Evolutionary conservation across 805 yeast species (phyloP).

Genomic region (Clavispora asparagi): DNA sequence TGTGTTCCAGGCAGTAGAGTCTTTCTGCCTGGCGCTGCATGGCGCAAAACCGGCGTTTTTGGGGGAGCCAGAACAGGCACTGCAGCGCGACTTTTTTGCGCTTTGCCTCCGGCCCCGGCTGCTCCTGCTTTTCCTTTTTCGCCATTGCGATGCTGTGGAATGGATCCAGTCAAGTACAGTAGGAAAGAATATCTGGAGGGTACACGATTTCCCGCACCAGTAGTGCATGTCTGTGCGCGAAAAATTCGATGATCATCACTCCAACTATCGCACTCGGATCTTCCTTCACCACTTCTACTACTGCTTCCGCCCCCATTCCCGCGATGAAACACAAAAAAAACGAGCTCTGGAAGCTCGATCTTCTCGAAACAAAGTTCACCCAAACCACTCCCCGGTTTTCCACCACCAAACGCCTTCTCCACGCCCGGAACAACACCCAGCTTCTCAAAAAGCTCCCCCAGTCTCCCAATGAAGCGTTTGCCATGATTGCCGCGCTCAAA

Average conservation of each 20-base stretch:
- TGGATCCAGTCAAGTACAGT: too few relatives aligned
- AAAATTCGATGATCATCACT: constrained; percentile 6
- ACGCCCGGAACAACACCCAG: constrained; percentile 41
- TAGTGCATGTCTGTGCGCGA: neutral
- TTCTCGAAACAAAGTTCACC: constrained; percentile 47
- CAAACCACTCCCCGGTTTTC: constrained; percentile 42
- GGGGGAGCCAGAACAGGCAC: constrained; percentile 46
- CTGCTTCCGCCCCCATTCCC: neutral
- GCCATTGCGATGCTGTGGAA: neutral
- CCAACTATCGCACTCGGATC: neutral
- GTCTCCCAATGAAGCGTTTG: constrained; percentile 37
- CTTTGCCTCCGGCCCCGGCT: neutral
- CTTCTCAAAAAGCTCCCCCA: constrained; percentile 37
- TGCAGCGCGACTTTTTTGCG: constrained; percentile 6
- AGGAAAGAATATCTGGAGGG: too few relatives aligned
- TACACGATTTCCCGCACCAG: neutral
- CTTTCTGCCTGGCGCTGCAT: constrained; percentile 50
- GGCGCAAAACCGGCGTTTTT: constrained; percentile 54
- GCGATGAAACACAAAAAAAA: constrained; percentile 31
- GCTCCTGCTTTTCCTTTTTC: neutral
- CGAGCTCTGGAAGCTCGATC: constrained; percentile 48
- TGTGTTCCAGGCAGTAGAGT: constrained; percentile 61
- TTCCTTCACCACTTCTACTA: neutral
- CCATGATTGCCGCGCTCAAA: constrained; percentile 42
- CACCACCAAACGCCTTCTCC: constrained; percentile 42